Base-by-base conservation (phyloP, 2,329 filamentous ascomycete species). In the Penicillium sp. region DNA sequence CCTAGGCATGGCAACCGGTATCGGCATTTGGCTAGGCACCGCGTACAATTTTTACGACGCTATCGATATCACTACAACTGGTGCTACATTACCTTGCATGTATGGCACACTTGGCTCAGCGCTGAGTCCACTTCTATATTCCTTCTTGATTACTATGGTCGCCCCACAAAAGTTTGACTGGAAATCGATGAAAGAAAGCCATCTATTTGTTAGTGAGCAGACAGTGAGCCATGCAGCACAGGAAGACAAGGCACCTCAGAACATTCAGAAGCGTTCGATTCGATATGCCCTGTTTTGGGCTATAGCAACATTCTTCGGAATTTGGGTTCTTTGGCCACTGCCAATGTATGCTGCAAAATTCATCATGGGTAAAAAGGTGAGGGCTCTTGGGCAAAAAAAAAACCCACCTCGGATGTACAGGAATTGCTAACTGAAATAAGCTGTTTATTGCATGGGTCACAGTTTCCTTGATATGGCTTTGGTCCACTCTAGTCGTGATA, bases 321-420 rank as follows among this genome's bases (percentile, higher is more conserved):
- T 41, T 18, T 56, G 75, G 73, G 32, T 80, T 3, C 56, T 80
- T 3, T 80, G 77, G 76, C 78, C 78, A 1, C 66, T 80, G n/a
- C 77, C 77, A 0, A 81, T 80, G 77, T 80, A 80, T 55, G 78
- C 45, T n/a, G 45, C 45, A 14, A 34, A 38, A 10, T 48, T 48
- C 39, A 27, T 48, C 13, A 36, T 48, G 10, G 34, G 31, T 27
- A 22, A 32, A 24, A 38, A 24, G 9, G 45, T 48, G 39, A 48
- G 45, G n/a, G 5, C n/a, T 38, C 10, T 14, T 34, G 9, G 22
- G 4, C 9, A 6, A n/a, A n/a, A 48, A 47, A 10, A 36, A n/a
- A 18, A 18, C 18, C 2, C 32, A 4, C 10, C 31, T 22, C 13
- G 5, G 5, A n/a, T 38, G 8, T 21, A 11, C 1, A 18, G 7